Conservation (phyloP, 2,329 filamentous ascomycete genomes). For the Curvularia eragrostidis region DNA sequence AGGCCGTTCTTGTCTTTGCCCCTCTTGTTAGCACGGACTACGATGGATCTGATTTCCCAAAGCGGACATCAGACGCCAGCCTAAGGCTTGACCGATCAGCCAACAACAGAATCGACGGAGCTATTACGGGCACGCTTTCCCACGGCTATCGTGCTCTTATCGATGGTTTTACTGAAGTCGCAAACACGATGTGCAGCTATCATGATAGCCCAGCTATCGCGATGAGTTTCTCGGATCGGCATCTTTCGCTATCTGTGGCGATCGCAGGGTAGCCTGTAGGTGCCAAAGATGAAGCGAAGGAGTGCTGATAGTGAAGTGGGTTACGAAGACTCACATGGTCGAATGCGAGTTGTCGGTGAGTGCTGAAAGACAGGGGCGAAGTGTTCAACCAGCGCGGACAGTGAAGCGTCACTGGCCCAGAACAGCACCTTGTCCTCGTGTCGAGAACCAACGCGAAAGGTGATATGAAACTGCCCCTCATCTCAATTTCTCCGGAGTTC, state of each 20-base stretch:
- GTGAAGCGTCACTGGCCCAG: slow-evolving; percentile 5
- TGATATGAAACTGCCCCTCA: slow-evolving; percentile 20
- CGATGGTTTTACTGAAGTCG: slow-evolving; percentile 7
- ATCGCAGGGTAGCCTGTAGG: neutral
- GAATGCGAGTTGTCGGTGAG: neutral
- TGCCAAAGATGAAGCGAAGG: neutral
- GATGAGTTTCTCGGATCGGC: slow-evolving; percentile 1
- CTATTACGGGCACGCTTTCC: slow-evolving; percentile 20
- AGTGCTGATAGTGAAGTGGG: neutral
- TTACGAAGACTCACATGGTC: neutral
- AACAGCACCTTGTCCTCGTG: slow-evolving; percentile 5
- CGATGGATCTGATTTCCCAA: slow-evolving; percentile 41
- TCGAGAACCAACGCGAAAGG: neutral
- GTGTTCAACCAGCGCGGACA: slow-evolving; percentile 2
- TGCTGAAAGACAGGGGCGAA: neutral
- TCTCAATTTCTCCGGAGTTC: neutral
- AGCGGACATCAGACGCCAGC: slow-evolving; percentile 35
- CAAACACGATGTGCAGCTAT: slow-evolving; percentile 9
- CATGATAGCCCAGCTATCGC: slow-evolving; percentile 13
- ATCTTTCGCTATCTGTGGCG: slow-evolving; percentile 1
- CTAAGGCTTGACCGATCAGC: slow-evolving; percentile 26
- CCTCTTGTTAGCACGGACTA: slow-evolving; percentile 38
- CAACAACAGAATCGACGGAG: slow-evolving; percentile 23
- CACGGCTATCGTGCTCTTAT: slow-evolving; percentile 26
- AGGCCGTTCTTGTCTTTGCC: slow-evolving; percentile 34